Percentiles rank a stretch among this genome's conserved stretches.
These are phyloP conservation scores for Kandelia obovata DNA, from an alignment of 345 rosid genomes.

Conservation along the genomic window DNA sequence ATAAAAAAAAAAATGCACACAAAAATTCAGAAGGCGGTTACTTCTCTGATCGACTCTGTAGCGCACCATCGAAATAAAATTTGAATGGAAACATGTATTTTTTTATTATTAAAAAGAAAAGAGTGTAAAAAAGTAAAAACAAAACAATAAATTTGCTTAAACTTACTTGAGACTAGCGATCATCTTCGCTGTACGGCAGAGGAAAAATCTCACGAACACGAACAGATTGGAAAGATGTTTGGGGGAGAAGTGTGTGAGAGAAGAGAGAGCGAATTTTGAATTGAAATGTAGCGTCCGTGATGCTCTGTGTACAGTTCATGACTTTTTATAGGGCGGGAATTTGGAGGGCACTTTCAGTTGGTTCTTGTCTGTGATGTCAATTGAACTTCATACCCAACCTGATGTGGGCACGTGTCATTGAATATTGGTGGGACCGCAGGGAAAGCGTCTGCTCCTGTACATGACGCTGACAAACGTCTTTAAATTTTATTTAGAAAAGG, in stretches of 20 bases:
- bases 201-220: background rate
- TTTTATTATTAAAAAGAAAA: too few relatives aligned
- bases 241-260: constrained; percentile 7
- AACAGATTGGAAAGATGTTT: background rate
- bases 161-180: constrained; percentile 70
- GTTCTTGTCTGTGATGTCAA: too few relatives aligned
- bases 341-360: background rate
- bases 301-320: background rate
- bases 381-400: too few relatives aligned
- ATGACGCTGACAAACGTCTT: too few relatives aligned
- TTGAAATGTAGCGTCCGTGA: background rate
- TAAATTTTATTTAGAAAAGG: too few relatives aligned
- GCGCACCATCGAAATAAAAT: background rate
- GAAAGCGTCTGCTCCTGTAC: too few relatives aligned
- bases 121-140: too few relatives aligned
- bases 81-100: too few relatives aligned
- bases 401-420: too few relatives aligned
- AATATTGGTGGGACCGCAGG: too few relatives aligned
- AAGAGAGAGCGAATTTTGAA: constrained; percentile 4
- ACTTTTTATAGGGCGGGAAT: constrained; percentile 44
- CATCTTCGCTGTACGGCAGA: constrained; percentile 39
- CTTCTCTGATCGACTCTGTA: background rate
- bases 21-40: background rate
- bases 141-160: background rate
- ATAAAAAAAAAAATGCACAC: background rate